These are phyloP conservation scores for Solanum dulcamara DNA, from an alignment of 257 asterid genomes.

Conservation along the genomic window DNA sequence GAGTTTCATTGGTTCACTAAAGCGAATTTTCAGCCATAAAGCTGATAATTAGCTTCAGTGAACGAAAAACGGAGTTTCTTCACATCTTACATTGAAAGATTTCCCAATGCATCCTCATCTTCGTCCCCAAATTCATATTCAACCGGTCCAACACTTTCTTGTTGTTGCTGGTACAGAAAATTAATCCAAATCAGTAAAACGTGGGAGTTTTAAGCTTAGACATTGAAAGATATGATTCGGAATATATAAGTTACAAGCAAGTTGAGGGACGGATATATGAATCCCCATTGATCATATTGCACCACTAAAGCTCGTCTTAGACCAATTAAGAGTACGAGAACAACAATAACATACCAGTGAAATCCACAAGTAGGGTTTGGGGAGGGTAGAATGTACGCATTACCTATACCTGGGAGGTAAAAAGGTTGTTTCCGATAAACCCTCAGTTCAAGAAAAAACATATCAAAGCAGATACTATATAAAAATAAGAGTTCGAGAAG, in stretches of 20 bases:
- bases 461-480: neutral
- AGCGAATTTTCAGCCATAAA: neutral
- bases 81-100: conserved; percentile 38
- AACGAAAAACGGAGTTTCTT: neutral
- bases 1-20: neutral
- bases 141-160: conserved; percentile 35
- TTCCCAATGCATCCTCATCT: conserved; percentile 44
- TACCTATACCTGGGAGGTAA: neutral
- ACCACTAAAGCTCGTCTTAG: neutral
- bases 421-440: neutral
- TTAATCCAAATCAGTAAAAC: neutral
- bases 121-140: conserved; percentile 47
- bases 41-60: neutral
- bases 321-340: neutral
- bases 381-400: neutral
- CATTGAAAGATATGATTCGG: too few species aligned
- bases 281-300: neutral
- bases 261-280: neutral
- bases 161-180: conserved; percentile 17
- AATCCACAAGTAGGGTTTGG: neutral
- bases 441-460: neutral
- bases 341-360: too few species aligned
- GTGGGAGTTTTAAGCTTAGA: neutral
- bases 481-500: neutral
- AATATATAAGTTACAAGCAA: too few species aligned